These are phyloP conservation scores for Ampelomyces quisqualis DNA, from an alignment of 2,329 filamentous ascomycete species.

Conservation along the genomic window DNA sequence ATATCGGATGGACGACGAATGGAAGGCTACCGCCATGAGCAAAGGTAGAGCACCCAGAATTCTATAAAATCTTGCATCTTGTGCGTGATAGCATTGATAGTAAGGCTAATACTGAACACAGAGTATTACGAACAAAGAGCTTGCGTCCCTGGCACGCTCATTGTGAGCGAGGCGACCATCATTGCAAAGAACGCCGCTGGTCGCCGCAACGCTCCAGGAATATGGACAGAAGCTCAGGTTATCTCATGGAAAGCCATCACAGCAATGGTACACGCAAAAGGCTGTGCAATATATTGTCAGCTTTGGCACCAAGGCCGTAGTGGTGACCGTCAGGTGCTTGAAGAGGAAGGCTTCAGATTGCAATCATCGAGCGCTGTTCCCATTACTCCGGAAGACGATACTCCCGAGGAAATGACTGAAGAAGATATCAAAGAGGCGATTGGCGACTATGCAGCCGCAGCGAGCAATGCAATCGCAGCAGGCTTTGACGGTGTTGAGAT, in stretches of 20 bases:
- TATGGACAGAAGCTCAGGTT: constrained; percentile 50
- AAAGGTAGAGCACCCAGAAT: constrained; percentile 2
- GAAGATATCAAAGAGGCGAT: constrained; percentile 40
- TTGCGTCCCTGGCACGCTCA: constrained; percentile 53
- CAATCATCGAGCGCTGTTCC: constrained; percentile 37
- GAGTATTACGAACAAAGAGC: constrained; percentile 57
- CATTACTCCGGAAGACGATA: constrained; percentile 19
- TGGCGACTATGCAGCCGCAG: constrained; percentile 42
- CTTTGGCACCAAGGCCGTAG: constrained; percentile 61
- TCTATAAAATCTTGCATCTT: not conserved
- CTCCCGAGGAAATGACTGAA: constrained; percentile 37
- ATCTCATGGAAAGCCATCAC: constrained; percentile 60
- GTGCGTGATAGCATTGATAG: not conserved
- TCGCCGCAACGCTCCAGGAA: constrained; percentile 56
- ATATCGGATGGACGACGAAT: constrained; percentile 25
- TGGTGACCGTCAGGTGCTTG: constrained; percentile 41
- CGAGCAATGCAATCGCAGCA: constrained; percentile 49
- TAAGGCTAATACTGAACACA: constrained; percentile 2
- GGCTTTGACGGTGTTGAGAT: constrained; percentile 63
- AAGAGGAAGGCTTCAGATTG: constrained; percentile 27
- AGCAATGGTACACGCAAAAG: constrained; percentile 60
- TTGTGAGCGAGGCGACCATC: constrained; percentile 60
- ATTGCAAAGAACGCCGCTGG: constrained; percentile 49
- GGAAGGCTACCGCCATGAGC: constrained; percentile 27
- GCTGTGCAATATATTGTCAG: constrained; percentile 60